Evolutionary conservation across 345 rosid genomes (phyloP), one percentile per base, ranked within the genome.

Genomic region (Salix exigua): DNA sequence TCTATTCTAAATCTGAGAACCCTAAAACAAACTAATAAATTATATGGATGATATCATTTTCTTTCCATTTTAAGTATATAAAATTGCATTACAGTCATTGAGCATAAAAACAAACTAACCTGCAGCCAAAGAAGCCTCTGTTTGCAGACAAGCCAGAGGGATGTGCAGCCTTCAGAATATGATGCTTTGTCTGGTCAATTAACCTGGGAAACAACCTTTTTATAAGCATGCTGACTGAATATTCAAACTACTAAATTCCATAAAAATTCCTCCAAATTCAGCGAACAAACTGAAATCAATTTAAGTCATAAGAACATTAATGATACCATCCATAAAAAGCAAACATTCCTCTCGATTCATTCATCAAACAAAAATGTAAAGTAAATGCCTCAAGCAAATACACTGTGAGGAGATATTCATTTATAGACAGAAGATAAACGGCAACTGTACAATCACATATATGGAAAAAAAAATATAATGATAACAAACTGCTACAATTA

Each of bases 141-240:
- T 93, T 80, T 72, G 99, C 99, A 55, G 99, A 96, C 86, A 96
- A 90, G 78, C 99, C 99, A 81, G 99, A 96, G 44, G 99, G 99
- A 88, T 96, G 99, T 28, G 99, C 99, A 67, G 99, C 93, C 86
- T 91, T 92, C 80, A 93, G 97, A 75, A 93, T 87, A 77, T 91
- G 91, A 89, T 96, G 99, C 78, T 87, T 96, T 76, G 82, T 86
- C 83, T 80, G 91, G 84, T 93, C 93, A 81, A 96, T 92, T 82
- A 93, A 87, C 88, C 99, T 96, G 89, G 51, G 72, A 61, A 77
- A 76, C 7, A 38, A 21, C 38, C n/a, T 68, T 67, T 14, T 31
- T 23, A 53, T 55, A 58, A 68, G 69, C 26, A 63, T 26, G 63
- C 13, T 40, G 44, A 40, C 44, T 40, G 44, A 2, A 40, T 40